phyloP scores from a whole-genome alignment of 768 basidiomycete genomes.

The Hortiboletus flavorubellus region DNA sequence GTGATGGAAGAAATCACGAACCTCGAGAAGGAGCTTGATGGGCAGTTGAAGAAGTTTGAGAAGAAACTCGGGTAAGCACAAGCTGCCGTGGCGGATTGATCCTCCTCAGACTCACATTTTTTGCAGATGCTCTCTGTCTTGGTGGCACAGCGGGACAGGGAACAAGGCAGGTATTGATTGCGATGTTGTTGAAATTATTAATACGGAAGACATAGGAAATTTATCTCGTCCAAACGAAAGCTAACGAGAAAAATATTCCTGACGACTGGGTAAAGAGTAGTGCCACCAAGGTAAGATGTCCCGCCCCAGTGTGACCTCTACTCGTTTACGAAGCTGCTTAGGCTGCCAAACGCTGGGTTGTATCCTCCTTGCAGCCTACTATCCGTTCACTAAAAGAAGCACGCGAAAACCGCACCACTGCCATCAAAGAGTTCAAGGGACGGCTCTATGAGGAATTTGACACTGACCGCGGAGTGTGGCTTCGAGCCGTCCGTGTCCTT shows the following conservation, averaged over 20 bases:
- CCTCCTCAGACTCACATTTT: conserved; percentile 15
- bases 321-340: conserved; percentile 27
- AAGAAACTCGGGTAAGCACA: conserved; percentile 58
- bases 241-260: conserved; percentile 62
- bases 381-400: conserved; percentile 90
- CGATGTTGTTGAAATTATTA: not conserved
- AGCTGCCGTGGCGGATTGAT: conserved; percentile 5
- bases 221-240: conserved; percentile 76
- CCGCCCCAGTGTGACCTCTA: not conserved
- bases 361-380: conserved; percentile 65
- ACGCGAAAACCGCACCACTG: conserved; percentile 77
- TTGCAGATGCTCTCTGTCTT: conserved; percentile 48
- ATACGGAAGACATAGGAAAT: conserved; percentile 62
- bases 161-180: conserved; percentile 55
- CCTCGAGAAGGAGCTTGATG: conserved; percentile 71
- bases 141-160: conserved; percentile 78
- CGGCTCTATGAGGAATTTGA: conserved; percentile 81
- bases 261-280: conserved; percentile 79
- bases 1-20: conserved; percentile 66
- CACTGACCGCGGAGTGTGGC: conserved; percentile 73
- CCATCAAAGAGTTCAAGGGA: conserved; percentile 80
- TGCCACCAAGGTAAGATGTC: conserved; percentile 65
- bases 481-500: conserved; percentile 78
- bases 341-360: conserved; percentile 73
- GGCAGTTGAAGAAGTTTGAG: conserved; percentile 60